Evolutionary conservation across 768 basidiomycete genomes (phyloP), one percentile per base, ranked within the genome.

Genomic region (Boletus sp.): DNA sequence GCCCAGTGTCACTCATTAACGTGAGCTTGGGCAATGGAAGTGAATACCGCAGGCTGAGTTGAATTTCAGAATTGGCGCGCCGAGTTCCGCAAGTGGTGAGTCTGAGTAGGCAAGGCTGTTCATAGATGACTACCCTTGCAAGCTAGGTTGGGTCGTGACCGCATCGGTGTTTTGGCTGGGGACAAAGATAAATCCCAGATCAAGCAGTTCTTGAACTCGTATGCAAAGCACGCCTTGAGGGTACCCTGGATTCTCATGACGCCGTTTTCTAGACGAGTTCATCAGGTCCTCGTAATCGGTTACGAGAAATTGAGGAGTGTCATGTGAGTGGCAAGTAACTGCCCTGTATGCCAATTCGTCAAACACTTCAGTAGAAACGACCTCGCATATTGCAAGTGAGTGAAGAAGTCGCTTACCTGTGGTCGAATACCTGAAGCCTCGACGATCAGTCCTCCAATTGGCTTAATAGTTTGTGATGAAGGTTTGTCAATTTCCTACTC

Each of bases 391-490:
- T 88, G 87, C 85, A 75, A 81, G 89, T 87, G 68, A 66, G 85
- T 59, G 58, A 50, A 15, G 0, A 3, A 50, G 28, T 28, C 24
- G 12, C 30, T 45, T 17, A 50, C 17, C 12, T 44, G 32, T 8
- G 10, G 36, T 33, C 36, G 29, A 30, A 29, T 29, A 14, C 45
- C 47, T 58, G 32, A 53, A 54, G 29, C 60, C 5, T 46, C 24
- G 55, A 35, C 37, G 18, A 45, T 24, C 59, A 92, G 91, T 49
- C 96, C 96, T 18, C 89, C 92, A 1, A 91, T 99, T 59, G 97
- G 92, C 8, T 75, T 99, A 5, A 89, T 99, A 58, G 79, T 99
- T 20, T 98, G 96, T 63, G 97, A 99, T 67, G 97, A 99, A 82
- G 95, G 94, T 82, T 29, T 15, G 69, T 50, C 7, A 12, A 14